Evolutionary conservation across 352 stramenopile genomes (phyloP).

Genomic region (Phytophthora gonapodyides): DNA sequence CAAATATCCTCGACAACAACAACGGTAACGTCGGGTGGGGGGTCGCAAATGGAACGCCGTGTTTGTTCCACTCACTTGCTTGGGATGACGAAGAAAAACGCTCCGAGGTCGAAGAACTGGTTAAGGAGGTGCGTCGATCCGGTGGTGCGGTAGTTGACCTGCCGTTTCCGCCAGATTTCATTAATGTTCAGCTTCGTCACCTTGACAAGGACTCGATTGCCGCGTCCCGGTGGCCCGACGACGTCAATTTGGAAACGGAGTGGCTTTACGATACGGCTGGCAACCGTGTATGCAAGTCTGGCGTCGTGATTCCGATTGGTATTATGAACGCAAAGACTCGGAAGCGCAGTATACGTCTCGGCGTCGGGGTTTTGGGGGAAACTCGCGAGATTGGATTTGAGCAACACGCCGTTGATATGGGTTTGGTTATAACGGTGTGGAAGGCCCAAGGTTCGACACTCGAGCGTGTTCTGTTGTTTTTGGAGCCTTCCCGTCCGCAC

Average conservation of each 20-base stretch:
- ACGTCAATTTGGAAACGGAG: constrained; percentile 17
- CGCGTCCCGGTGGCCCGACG: constrained; percentile 1
- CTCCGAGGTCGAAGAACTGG: too few relatives aligned
- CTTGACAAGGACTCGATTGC: neutral
- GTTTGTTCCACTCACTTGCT: constrained; percentile 17
- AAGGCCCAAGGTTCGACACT: constrained; percentile 32
- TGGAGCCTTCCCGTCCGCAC: constrained; percentile 1
- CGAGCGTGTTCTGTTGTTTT: constrained; percentile 16
- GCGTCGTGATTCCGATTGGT: constrained; percentile 17
- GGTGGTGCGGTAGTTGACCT: constrained; percentile 1
- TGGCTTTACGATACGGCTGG: neutral
- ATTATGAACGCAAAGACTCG: constrained; percentile 3
- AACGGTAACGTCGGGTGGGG: constrained; percentile 15
- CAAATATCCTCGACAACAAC: constrained; percentile 19
- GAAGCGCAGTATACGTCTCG: constrained; percentile 7
- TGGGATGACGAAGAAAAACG: constrained; percentile 21
- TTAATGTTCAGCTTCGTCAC: constrained; percentile 8
- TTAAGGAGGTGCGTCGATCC: too few relatives aligned
- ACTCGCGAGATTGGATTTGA: constrained; percentile 1
- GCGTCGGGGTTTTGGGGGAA: constrained; percentile 2
- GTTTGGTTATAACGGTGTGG: constrained; percentile 21
- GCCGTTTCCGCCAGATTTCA: constrained; percentile 16
- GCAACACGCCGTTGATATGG: constrained; percentile 28
- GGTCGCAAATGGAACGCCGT: constrained; percentile 17
- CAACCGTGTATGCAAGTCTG: constrained; percentile 3